phyloP scores from a whole-genome alignment of 176 grass and related monocot species.

The Raddia guianensis region DNA sequence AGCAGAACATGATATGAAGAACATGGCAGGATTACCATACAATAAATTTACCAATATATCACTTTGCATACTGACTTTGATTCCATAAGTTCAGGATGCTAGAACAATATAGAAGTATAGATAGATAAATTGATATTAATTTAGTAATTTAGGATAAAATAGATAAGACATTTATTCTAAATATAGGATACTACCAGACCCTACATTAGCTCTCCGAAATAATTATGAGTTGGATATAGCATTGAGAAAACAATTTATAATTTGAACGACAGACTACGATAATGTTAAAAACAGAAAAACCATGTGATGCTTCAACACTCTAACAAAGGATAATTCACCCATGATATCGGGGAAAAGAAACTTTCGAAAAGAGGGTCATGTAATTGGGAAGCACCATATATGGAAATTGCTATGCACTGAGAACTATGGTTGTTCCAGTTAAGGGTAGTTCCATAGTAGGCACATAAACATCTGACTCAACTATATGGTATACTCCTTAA shows the following conservation, averaged over 20 bases:
- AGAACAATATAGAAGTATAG: background rate
- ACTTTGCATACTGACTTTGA: background rate
- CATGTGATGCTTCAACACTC: background rate
- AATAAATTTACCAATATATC: background rate
- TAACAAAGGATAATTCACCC: background rate
- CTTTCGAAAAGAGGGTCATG: background rate
- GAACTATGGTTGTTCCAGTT: background rate
- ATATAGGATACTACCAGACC: background rate
- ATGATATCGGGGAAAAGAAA: background rate
- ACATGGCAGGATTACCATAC: background rate
- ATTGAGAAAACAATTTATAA: background rate
- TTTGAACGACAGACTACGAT: background rate
- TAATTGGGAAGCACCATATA: background rate
- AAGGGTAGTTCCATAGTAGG: no score
- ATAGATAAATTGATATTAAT: background rate
- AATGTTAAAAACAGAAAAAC: background rate
- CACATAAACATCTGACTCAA: no score
- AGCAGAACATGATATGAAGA: background rate
- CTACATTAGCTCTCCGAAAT: background rate
- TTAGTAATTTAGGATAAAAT: background rate
- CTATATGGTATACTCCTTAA: no score
- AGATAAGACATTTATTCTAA: background rate
- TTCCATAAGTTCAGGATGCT: background rate
- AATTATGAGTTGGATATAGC: slow-evolving; percentile 6
- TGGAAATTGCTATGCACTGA: background rate